Base-by-base conservation (phyloP, 192 early-diverging fungal species). In the Haplosporangium gracile region DNA sequence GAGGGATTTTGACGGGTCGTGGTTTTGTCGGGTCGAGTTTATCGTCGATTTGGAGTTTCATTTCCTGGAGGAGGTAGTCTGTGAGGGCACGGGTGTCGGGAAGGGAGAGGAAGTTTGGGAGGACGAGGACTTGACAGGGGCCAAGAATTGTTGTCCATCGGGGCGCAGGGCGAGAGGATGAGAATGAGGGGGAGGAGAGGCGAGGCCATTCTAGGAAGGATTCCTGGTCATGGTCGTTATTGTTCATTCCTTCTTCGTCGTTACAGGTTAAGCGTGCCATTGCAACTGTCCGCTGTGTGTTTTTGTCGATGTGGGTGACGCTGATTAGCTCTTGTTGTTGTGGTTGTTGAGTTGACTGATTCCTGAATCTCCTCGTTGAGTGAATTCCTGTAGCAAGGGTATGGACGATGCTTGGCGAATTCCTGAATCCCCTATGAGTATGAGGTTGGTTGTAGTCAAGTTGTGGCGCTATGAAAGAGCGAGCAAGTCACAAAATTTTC, bases 1-100 rank as follows among this genome's bases (percentile, higher is more conserved):
- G 89, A 47, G 93, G 91, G 9, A 88, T 70, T 1, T 70, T 70
- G 5, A 55, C 69, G 7, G 70, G 68, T 0, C 79, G 84, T 7
- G 84, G 84, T 16, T 80, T 68, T 20, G 76, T 42, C 0, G 82
- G 82, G 47, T 83, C 82, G 1, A 83, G 47, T 26, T 83, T 83
- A 29, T 83, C 84, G 55, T 86, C 84, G 36, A 86, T 86, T 42
- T 86, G 78, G 40, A 70, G 11, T 38, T 80, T 78, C 84, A 86
- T 86, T 32, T 80, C 69, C 0, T 71, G 74, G 29, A 74, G 75
- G 36, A 86, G 73, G 74, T 81, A 86, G n/a, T 80, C 79, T 20
- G 77, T 49, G 7, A 86, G 43, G 18, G 79, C 42, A 2, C 32
- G 10, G 0, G 78, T 78, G 43, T 86, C 84, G 1, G 53, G 68